A percentile compares a stretch with the other conserved stretches of the same genome.
phyloP scores from a whole-genome alignment of 768 basidiomycete genomes.

The Ephemerocybe angulata region DNA sequence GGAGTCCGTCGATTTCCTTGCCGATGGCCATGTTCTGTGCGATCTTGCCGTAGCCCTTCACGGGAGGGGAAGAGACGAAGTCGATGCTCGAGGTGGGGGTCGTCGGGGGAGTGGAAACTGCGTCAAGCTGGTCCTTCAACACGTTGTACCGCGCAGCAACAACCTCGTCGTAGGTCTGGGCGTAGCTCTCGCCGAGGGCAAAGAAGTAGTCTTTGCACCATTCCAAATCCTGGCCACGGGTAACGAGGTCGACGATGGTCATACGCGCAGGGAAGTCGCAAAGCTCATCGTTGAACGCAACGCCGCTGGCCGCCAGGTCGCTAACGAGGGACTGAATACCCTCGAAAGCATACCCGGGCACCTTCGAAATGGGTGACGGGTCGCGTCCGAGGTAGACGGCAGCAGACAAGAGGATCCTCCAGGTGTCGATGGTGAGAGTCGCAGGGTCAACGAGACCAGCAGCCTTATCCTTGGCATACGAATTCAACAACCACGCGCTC shows the following conservation, averaged over 20 bases:
- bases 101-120: neutral
- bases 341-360: conserved; percentile 30
- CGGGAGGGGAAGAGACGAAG: neutral
- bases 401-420: conserved; percentile 44
- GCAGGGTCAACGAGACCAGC: conserved; percentile 16
- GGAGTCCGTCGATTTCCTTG: conserved; percentile 8
- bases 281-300: conserved; percentile 29
- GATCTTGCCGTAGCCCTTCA: neutral
- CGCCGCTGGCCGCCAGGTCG: conserved; percentile 30
- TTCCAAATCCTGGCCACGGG: conserved; percentile 2
- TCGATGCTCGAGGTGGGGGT: conserved; percentile 1
- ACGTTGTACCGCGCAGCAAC: neutral
- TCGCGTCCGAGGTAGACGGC: conserved; percentile 35
- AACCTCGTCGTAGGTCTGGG: neutral
- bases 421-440: conserved; percentile 37
- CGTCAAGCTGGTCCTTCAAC: conserved; percentile 3
- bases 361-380: neutral
- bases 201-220: conserved; percentile 1
- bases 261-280: conserved; percentile 19
- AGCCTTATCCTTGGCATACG: conserved; percentile 39
- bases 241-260: conserved; percentile 24
- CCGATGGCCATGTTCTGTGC: neutral
- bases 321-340: conserved; percentile 42
- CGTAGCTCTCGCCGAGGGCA: neutral
- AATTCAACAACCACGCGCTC: conserved; percentile 38